A percentile compares a stretch with the other conserved stretches of the same genome.
Conservation (phyloP, 148 eudicot species). For the Silene uniflora region DNA sequence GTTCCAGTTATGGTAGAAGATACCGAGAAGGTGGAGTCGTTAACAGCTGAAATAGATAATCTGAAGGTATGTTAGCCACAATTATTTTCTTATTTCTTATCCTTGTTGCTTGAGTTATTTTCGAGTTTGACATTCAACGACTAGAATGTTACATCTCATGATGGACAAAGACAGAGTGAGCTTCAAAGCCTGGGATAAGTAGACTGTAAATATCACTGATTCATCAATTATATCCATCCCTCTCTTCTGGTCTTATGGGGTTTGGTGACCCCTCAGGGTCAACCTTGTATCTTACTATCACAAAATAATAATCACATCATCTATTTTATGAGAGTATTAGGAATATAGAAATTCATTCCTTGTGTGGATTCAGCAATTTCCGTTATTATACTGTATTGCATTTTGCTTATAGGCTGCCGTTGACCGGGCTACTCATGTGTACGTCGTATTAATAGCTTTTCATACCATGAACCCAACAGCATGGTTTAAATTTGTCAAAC, state of each 20-base stretch:
- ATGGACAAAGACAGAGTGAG: background rate
- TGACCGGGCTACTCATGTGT: background rate
- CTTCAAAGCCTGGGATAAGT: too few species aligned
- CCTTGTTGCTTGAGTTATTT: background rate
- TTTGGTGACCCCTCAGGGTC: background rate
- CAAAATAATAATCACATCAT: background rate
- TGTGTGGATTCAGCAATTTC: background rate
- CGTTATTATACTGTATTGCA: background rate
- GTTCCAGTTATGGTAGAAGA: slow-evolving; percentile 90
- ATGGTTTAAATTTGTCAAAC: background rate
- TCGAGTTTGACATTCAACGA: background rate
- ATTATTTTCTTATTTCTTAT: background rate
- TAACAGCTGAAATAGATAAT: slow-evolving; percentile 69
- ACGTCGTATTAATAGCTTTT: too few species aligned
- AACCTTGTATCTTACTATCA: background rate
- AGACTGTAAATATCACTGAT: background rate
- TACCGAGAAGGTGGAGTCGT: slow-evolving; percentile 69
- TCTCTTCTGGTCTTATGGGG: background rate
- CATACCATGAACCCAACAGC: background rate
- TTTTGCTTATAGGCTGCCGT: background rate
- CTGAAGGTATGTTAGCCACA: slow-evolving; percentile 50
- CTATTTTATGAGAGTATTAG: background rate
- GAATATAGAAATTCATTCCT: background rate
- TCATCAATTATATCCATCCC: background rate
- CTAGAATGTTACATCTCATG: background rate